A percentile compares a stretch with the other conserved stretches of the same genome.
Evolutionary conservation across 2,329 filamentous ascomycete genomes (phyloP).

Genomic region (Trichoderma atrobrunneum): DNA sequence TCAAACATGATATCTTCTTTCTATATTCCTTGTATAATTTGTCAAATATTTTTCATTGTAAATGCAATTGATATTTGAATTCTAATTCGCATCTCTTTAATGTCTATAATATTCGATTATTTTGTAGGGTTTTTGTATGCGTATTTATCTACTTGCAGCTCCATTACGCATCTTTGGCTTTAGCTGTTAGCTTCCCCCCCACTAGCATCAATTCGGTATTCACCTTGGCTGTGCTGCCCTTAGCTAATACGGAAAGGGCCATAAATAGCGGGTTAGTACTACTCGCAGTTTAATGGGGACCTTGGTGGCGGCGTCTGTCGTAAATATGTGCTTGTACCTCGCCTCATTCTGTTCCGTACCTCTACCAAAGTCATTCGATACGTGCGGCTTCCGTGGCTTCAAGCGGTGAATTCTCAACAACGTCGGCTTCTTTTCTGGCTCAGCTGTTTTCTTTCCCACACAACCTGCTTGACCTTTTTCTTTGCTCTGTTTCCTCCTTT

Average conservation of each 20-base stretch:
- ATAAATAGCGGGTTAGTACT: not conserved
- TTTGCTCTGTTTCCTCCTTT: not conserved
- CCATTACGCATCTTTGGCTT: not conserved
- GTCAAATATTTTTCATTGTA: not conserved
- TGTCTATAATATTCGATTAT: not conserved
- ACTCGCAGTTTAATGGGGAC: not conserved
- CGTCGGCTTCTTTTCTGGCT: no score
- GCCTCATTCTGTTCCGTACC: not conserved
- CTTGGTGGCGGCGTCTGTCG: not conserved
- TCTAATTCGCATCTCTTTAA: not conserved
- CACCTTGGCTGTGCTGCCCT: not conserved
- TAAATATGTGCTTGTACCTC: not conserved
- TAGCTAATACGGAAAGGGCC: not conserved
- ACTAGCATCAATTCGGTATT: not conserved
- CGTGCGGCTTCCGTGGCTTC: not conserved
- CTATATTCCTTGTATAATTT: not conserved
- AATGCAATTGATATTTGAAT: not conserved
- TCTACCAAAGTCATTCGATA: not conserved
- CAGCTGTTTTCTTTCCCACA: not conserved
- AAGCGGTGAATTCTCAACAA: conserved; percentile 1
- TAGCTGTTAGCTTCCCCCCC: not conserved
- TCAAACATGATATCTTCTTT: not conserved
- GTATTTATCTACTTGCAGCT: not conserved
- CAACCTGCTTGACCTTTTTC: not conserved
- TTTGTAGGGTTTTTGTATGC: not conserved